Conservation (phyloP, 1,284 basidiomycete genomes). For the Puccinia triticina region DNA sequence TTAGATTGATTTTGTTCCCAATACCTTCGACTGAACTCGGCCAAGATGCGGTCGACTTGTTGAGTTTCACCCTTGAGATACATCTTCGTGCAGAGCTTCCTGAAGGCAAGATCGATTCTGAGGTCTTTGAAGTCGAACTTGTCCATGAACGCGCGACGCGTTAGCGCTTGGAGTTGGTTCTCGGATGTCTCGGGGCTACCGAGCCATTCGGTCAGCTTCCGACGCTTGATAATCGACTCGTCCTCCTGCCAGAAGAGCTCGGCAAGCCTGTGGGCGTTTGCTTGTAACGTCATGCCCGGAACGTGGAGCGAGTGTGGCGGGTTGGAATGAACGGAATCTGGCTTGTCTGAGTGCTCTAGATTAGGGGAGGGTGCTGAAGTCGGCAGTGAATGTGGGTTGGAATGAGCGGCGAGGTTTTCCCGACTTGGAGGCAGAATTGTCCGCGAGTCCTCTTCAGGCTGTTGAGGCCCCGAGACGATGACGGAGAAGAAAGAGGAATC, state of each 20-base stretch:
- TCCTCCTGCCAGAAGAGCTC: constrained; percentile 84
- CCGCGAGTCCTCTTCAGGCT: background rate
- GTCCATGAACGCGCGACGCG: constrained; percentile 79
- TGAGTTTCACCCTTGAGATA: constrained; percentile 95
- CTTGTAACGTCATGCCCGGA: constrained; percentile 61
- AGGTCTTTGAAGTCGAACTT: constrained; percentile 83
- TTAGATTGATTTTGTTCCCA: constrained; percentile 84
- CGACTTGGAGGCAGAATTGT: background rate
- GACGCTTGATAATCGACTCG: constrained; percentile 75
- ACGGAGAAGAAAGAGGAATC: constrained; percentile 30
- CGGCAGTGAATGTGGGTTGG: background rate
- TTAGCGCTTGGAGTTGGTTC: constrained; percentile 72
- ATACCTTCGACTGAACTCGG: constrained; percentile 83
- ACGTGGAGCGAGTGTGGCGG: background rate
- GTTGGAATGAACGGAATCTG: background rate
- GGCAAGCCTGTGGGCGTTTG: constrained; percentile 73
- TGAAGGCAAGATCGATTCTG: constrained; percentile 84
- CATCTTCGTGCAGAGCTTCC: constrained; percentile 87
- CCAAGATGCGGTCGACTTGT: constrained; percentile 93
- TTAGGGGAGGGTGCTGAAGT: background rate
- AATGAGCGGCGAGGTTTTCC: background rate
- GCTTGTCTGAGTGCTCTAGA: background rate
- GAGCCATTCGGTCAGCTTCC: constrained; percentile 94
- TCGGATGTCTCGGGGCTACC: constrained; percentile 65
- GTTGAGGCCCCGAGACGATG: constrained; percentile 18